These are phyloP conservation scores for Chlamydomonas sp. DNA, from an alignment of 139 green algal species.

Conservation along the genomic window DNA sequence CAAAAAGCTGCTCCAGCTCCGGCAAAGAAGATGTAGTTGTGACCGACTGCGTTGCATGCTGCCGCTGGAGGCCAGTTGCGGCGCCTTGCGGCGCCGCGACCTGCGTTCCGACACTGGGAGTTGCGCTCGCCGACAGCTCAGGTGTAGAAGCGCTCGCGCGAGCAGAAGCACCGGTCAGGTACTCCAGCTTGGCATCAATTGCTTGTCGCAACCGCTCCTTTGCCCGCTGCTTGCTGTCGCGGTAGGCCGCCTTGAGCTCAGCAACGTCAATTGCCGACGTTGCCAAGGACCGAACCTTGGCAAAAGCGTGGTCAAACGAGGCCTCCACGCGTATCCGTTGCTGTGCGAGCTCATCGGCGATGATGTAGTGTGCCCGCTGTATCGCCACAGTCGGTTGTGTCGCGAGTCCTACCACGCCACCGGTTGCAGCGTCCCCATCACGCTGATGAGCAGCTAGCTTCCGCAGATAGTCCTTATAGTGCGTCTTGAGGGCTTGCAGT, in stretches of 20 bases:
- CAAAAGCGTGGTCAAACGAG: background rate
- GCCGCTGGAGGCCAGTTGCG: no score
- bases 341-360: background rate
- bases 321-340: background rate
- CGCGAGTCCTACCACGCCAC: no score
- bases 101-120: no score
- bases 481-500: background rate
- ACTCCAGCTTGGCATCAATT: background rate
- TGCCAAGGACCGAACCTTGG: background rate
- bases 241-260: constrained; percentile 31
- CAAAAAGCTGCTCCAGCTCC: no score
- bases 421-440: background rate
- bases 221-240: constrained; percentile 29
- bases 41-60: no score
- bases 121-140: no score
- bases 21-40: no score
- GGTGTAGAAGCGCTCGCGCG: no score
- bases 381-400: no score
- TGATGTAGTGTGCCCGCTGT: background rate
- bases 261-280: background rate
- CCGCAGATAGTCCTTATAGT: constrained; percentile 15
- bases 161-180: no score
- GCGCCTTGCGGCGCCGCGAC: no score
- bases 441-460: constrained; percentile 11
- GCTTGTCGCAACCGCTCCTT: constrained; percentile 42